A percentile compares a stretch with the other conserved stretches of the same genome.
phyloP scores from a whole-genome alignment of 495 filamentous ascomycete species.

The Lepidopterella palustris region DNA sequence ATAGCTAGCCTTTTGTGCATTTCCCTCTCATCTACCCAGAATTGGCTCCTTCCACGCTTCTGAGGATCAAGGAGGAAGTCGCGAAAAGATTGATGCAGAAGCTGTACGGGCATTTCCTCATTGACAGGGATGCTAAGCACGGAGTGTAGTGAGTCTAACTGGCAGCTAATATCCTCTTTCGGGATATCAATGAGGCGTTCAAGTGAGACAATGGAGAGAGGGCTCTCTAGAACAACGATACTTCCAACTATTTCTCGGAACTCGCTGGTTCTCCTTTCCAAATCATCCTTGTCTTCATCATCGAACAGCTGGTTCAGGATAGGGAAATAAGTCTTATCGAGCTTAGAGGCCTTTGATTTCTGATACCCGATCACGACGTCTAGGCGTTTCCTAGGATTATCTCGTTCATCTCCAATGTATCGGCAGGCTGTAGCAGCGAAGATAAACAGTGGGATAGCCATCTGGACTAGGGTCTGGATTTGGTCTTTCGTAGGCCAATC shows the following conservation, averaged over 20 bases:
- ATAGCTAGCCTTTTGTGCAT: conserved; percentile 33
- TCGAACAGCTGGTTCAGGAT: conserved; percentile 21
- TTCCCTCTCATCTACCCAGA: conserved; percentile 39
- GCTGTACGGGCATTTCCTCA: conserved; percentile 29
- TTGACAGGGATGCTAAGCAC: conserved; percentile 37
- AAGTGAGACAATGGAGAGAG: conserved; percentile 32
- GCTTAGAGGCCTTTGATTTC: conserved; percentile 4
- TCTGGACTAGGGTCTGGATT: conserved; percentile 32
- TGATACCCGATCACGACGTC: conserved; percentile 5
- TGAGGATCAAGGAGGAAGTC: conserved; percentile 44
- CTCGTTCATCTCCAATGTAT: no score
- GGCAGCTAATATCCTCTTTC: conserved; percentile 12
- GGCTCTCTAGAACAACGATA: conserved; percentile 29
- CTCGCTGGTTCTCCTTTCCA: conserved; percentile 14
- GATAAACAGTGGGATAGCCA: conserved; percentile 33
- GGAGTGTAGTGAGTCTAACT: conserved; percentile 33
- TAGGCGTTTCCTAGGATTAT: conserved; percentile 18
- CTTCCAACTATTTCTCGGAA: conserved; percentile 33
- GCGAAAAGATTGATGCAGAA: conserved; percentile 46
- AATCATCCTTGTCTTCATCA: conserved; percentile 13
- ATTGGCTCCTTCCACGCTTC: conserved; percentile 30
- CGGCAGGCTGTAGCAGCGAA: no score
- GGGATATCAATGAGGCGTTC: conserved; percentile 20
- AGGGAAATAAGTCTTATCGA: conserved; percentile 25
- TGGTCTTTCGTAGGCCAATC: conserved; percentile 39